phyloP scores from a whole-genome alignment of 1,139 yeast genomes.

The Candida gigantensis region DNA sequence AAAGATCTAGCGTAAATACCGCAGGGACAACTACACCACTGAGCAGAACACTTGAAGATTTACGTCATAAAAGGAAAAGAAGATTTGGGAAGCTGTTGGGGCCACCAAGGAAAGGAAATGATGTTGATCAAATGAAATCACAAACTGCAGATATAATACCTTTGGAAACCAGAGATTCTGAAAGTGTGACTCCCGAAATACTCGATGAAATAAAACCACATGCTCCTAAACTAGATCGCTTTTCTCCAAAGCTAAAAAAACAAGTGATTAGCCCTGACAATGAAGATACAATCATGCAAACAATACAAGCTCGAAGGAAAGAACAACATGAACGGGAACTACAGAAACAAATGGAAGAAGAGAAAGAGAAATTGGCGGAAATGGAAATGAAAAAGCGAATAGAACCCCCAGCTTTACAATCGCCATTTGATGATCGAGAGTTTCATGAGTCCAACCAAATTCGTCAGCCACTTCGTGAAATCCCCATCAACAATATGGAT shows the following conservation, averaged over 20 bases:
- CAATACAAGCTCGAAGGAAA: slow-evolving; percentile 21
- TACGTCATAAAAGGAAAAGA: slow-evolving; percentile 27
- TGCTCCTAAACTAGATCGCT: slow-evolving; percentile 14
- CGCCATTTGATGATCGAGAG: slow-evolving; percentile 11
- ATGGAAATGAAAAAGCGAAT: not conserved
- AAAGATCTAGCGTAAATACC: slow-evolving; percentile 7
- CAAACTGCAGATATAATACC: not conserved
- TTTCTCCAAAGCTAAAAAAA: slow-evolving; percentile 17
- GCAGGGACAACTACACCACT: slow-evolving; percentile 7
- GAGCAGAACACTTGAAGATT: slow-evolving; percentile 1
- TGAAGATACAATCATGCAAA: slow-evolving; percentile 26
- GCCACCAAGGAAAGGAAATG: slow-evolving; percentile 40
- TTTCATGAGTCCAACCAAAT: slow-evolving; percentile 15
- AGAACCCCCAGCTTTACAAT: slow-evolving; percentile 2
- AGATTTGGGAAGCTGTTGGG: slow-evolving; percentile 41
- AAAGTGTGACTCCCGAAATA: slow-evolving; percentile 1
- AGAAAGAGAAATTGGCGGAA: slow-evolving; percentile 5
- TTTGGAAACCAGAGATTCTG: not conserved
- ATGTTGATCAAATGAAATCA: slow-evolving; percentile 8
- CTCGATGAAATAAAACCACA: slow-evolving; percentile 14
- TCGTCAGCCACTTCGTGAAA: slow-evolving; percentile 17
- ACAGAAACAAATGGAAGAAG: not conserved
- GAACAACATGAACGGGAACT: too few relatives aligned
- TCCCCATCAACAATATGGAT: slow-evolving; percentile 14
- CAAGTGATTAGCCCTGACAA: slow-evolving; percentile 18